Evolutionary conservation across 2,329 filamentous ascomycete species (phyloP), one percentile per base, ranked within the genome.

Genomic region (Orbilia ellipsospora): DNA sequence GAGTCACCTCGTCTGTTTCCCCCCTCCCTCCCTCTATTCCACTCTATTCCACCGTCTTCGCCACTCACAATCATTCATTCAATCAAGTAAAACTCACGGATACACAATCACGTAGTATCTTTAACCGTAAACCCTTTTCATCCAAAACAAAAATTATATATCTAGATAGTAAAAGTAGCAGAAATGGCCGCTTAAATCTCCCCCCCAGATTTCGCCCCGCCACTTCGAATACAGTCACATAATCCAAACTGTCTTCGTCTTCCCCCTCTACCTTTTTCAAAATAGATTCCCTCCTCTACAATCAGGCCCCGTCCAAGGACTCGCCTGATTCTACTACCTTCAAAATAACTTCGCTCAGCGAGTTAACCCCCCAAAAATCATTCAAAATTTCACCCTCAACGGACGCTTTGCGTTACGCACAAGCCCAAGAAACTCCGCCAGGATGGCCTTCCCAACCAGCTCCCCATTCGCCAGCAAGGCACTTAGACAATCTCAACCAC

Each of bases 341-440:
- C 72, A 75, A 75, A 75, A 75, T 75, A 64, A 63, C 72, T 69
- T 68, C 64, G 59, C 64, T 68, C 60, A 63, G 72, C 64, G 72
- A 75, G 59, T 69, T 68, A 56, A 20, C 16, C 48, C 64, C 72
- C 72, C 57, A 51, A 20, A 36, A 63, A 69, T 50, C 72, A 59
- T 67, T 75, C 72, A 75, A 75, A 69, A 75, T 75, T 75, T 64
- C 72, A 60, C 64, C 72, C 72, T 68, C 72, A 75, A 75, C 72
- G 52, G 72, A 75, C 40, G 64, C 72, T 68, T 64, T 68, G 72
- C 72, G 72, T 75, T 75, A 69, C 72, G 72, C 72, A 68, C 57
- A 63, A 67, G 70, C 70, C 70, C 70, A 74, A 69, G 72, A 75
- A 61, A 69, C 56, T 56, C 72, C 72, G 57, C 72, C 72, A 75